Percentiles rank a stretch among this genome's conserved stretches.
These are phyloP conservation scores for Lenwebbia sp. DNA, from an alignment of 345 rosid genomes.

Conservation along the genomic window DNA sequence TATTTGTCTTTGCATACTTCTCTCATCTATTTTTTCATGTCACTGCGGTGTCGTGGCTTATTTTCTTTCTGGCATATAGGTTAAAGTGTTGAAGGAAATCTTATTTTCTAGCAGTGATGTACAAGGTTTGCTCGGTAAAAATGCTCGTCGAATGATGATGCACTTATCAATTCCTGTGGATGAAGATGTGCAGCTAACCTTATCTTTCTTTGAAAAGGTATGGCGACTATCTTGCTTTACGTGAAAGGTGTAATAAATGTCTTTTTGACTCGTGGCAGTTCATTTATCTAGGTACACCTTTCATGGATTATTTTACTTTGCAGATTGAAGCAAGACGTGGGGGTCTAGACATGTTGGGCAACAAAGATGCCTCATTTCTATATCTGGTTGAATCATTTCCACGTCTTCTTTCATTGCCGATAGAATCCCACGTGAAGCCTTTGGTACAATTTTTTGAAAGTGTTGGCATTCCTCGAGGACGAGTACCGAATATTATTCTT, in stretches of 20 bases:
- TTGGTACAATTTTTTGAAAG: constrained; percentile 37
- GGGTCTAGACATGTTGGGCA: constrained; percentile 62
- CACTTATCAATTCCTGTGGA: constrained; percentile 63
- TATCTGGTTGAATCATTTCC: constrained; percentile 80
- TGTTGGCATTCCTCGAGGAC: constrained; percentile 36
- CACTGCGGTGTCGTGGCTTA: constrained; percentile 15
- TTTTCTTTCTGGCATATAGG: constrained; percentile 60
- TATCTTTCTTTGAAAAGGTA: constrained; percentile 93
- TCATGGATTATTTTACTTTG: not conserved
- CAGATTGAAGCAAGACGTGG: constrained; percentile 96
- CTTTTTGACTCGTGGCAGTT: not conserved
- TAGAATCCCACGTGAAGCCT: constrained; percentile 54
- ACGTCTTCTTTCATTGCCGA: constrained; percentile 49
- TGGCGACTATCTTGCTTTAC: not conserved
- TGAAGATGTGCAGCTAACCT: constrained; percentile 77
- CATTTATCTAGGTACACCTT: not conserved
- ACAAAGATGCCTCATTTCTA: constrained; percentile 42
- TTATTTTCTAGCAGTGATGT: constrained; percentile 66
- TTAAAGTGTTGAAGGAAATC: constrained; percentile 67
- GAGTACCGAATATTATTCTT: constrained; percentile 33
- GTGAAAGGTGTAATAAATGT: not conserved
- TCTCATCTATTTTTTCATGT: not conserved
- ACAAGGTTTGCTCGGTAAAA: constrained; percentile 28
- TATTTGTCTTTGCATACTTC: not conserved
- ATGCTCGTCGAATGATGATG: constrained; percentile 68